A percentile compares a stretch with the other conserved stretches of the same genome.
Conservation (phyloP, 2,329 filamentous ascomycete genomes). For the Sporothrix humicola region DNA sequence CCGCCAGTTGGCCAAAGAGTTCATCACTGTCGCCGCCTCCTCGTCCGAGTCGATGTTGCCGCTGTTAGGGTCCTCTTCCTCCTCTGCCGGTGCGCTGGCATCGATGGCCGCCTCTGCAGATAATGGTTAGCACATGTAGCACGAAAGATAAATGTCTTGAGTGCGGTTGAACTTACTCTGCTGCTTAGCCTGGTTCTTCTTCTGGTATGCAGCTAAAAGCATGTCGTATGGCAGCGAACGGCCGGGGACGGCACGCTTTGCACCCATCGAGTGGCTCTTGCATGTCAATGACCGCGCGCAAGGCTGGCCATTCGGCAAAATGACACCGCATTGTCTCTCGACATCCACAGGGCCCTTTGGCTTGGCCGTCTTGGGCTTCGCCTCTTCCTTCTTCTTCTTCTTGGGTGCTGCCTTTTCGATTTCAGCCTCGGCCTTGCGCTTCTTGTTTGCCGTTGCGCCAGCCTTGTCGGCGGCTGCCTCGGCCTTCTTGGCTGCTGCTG, state of each 20-base stretch:
- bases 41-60: conserved; percentile 92
- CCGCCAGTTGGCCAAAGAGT: conserved; percentile 73
- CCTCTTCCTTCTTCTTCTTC: conserved; percentile 96
- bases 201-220: conserved; percentile 85
- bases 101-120: conserved; percentile 84
- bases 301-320: conserved; percentile 80
- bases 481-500: conserved; percentile 50
- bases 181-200: conserved; percentile 98
- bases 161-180: conserved; percentile 58
- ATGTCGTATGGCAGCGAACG: conserved; percentile 90
- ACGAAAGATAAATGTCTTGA: neutral
- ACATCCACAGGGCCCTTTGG: conserved; percentile 93
- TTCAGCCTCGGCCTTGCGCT: conserved; percentile 76
- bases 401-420: conserved; percentile 83
- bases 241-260: conserved; percentile 86
- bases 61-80: conserved; percentile 79
- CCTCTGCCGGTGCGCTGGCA: conserved; percentile 87
- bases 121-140: neutral
- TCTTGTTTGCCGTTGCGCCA: conserved; percentile 56
- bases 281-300: conserved; percentile 90
- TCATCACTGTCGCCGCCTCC: conserved; percentile 89
- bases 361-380: conserved; percentile 81
- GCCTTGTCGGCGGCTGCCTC: conserved; percentile 70
- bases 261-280: conserved; percentile 94
- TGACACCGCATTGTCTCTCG: conserved; percentile 89